These are phyloP conservation scores for Sarocladiaceae sp. DNA, from an alignment of 2,329 filamentous ascomycete genomes.

Conservation along the genomic window DNA sequence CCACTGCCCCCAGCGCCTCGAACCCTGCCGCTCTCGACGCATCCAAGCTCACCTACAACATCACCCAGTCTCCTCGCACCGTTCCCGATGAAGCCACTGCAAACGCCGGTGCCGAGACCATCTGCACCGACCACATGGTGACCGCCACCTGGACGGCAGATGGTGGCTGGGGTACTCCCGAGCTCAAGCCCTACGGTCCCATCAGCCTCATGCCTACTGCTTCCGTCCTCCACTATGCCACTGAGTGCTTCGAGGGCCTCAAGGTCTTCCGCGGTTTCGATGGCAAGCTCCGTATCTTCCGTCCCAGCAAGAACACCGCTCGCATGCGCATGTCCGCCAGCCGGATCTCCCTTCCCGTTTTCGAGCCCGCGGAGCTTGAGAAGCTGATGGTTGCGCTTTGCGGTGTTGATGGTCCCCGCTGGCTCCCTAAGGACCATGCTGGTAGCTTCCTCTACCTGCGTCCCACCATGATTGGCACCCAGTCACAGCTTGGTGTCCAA, in stretches of 20 bases:
- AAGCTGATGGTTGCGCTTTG: constrained; percentile 70
- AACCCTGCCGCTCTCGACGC: constrained; percentile 51
- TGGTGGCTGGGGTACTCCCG: constrained; percentile 68
- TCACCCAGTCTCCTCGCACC: constrained; percentile 43
- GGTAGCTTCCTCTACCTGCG: constrained; percentile 79
- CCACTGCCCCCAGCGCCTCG: constrained; percentile 25
- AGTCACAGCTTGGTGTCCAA: constrained; percentile 75
- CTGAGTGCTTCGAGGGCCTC: constrained; percentile 82
- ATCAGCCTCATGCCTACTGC: constrained; percentile 77
- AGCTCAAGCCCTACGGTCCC: constrained; percentile 73
- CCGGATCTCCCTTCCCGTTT: constrained; percentile 71
- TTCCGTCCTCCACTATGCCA: constrained; percentile 81
- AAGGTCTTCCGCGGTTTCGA: constrained; percentile 80
- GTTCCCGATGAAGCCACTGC: constrained; percentile 48
- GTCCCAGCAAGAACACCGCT: constrained; percentile 67
- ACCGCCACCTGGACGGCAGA: constrained; percentile 62
- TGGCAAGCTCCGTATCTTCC: constrained; percentile 71
- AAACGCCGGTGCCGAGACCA: constrained; percentile 44
- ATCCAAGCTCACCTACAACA: constrained; percentile 54
- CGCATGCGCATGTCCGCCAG: constrained; percentile 57
- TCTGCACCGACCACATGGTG: constrained; percentile 87
- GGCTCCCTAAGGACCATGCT: constrained; percentile 67
- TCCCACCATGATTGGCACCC: constrained; percentile 81
- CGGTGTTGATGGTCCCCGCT: constrained; percentile 69
- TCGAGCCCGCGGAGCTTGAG: constrained; percentile 67